Evolutionary conservation across 768 basidiomycete species (phyloP).

Genomic region (Tulasnella sp.): DNA sequence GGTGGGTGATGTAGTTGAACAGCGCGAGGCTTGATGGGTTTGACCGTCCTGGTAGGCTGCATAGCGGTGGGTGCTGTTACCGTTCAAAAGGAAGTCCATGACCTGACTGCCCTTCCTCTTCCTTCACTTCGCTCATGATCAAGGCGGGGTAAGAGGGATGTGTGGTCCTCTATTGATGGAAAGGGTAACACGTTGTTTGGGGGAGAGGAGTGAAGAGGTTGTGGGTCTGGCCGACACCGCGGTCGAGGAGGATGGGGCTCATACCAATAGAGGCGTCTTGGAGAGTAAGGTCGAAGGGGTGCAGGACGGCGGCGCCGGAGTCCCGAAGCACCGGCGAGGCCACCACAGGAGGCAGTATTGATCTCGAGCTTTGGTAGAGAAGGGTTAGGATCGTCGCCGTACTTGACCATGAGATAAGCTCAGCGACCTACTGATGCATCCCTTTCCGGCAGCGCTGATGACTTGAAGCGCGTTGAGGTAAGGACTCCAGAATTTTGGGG

Average conservation of each 20-base stretch:
- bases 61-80: slow-evolving; percentile 58
- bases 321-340: slow-evolving; percentile 61
- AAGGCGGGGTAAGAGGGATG: slow-evolving; percentile 75
- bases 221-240: slow-evolving; percentile 36
- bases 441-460: too few relatives aligned
- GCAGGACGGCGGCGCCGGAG: slow-evolving; percentile 62
- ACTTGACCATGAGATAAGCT: too few relatives aligned
- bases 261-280: slow-evolving; percentile 59
- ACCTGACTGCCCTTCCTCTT: slow-evolving; percentile 64
- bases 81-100: slow-evolving; percentile 63
- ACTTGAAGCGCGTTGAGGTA: slow-evolving; percentile 18
- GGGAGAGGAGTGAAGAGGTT: slow-evolving; percentile 57
- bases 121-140: slow-evolving; percentile 70
- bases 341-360: slow-evolving; percentile 57
- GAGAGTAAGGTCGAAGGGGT: slow-evolving; percentile 64
- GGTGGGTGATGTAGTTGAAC: slow-evolving; percentile 35
- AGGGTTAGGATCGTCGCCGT: too few relatives aligned
- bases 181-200: slow-evolving; percentile 57
- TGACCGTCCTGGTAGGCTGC: slow-evolving; percentile 73
- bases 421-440: not conserved
- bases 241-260: slow-evolving; percentile 51
- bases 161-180: slow-evolving; percentile 73
- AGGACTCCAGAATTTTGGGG: slow-evolving; percentile 19
- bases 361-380: slow-evolving; percentile 45
- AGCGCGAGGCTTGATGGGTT: slow-evolving; percentile 43